Percentiles rank a stretch among this genome's conserved stretches.
These are phyloP conservation scores for Ophiocordyceps camponoti-saundersi DNA, from an alignment of 2,329 filamentous ascomycete genomes.

Conservation along the genomic window DNA sequence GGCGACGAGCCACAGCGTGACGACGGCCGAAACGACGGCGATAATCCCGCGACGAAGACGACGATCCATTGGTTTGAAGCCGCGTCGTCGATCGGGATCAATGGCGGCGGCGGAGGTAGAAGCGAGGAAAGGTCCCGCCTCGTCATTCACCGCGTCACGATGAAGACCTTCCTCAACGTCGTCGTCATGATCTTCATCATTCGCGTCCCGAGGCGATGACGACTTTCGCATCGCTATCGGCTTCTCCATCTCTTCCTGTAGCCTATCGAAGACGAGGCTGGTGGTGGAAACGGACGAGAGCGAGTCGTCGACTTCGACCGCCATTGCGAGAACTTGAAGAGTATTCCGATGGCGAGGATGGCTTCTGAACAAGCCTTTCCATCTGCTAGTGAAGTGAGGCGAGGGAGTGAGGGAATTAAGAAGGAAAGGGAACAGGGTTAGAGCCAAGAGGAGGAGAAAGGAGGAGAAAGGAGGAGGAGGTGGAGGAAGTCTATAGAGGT, in stretches of 20 bases:
- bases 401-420: no score
- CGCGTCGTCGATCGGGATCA: neutral
- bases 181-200: conserved; percentile 8
- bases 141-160: conserved; percentile 8
- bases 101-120: neutral
- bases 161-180: conserved; percentile 8
- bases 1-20: conserved; percentile 51
- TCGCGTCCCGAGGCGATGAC: neutral
- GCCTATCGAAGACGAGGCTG: conserved; percentile 64
- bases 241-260: conserved; percentile 38
- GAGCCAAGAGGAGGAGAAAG: no score
- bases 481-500: no score
- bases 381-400: no score
- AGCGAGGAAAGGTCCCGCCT: conserved; percentile 34
- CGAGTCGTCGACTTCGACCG: conserved; percentile 26
- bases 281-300: conserved; percentile 68
- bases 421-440: no score
- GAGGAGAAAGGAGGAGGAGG: no score
- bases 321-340: no score
- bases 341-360: no score
- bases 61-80: conserved; percentile 41
- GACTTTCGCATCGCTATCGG: conserved; percentile 6
- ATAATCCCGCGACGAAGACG: conserved; percentile 46
- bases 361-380: no score
- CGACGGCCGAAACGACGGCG: conserved; percentile 41